These are phyloP conservation scores for Huntiella bhutanensis DNA, from an alignment of 2,329 filamentous ascomycete species.

Conservation along the genomic window DNA sequence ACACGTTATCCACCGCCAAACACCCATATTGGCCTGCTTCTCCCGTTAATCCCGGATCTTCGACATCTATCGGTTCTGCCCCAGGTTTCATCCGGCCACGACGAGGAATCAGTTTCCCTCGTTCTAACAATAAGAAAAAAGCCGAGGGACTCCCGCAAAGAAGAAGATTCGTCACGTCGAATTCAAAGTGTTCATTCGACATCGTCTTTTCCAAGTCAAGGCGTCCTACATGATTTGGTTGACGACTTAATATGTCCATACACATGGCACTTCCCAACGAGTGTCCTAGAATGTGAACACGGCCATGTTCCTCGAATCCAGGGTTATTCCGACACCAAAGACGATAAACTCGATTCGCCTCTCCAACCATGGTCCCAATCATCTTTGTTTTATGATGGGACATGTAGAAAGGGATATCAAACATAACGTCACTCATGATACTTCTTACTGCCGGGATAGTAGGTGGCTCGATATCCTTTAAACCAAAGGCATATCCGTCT, in stretches of 20 bases:
- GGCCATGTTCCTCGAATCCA: constrained; percentile 59
- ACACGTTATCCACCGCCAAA: constrained; percentile 84
- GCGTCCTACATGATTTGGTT: constrained; percentile 52
- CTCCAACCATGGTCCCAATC: constrained; percentile 69
- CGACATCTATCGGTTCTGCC: constrained; percentile 41
- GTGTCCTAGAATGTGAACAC: constrained; percentile 83
- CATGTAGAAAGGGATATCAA: constrained; percentile 95
- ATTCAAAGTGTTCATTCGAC: constrained; percentile 55
- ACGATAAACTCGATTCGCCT: constrained; percentile 89
- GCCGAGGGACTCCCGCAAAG: constrained; percentile 77
- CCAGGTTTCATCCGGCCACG: constrained; percentile 58
- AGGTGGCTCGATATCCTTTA: constrained; percentile 82
- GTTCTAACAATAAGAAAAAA: constrained; percentile 81
- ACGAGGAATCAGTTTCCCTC: constrained; percentile 51
- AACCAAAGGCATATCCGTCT: constrained; percentile 27
- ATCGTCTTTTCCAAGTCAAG: constrained; percentile 25
- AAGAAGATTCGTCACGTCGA: constrained; percentile 79
- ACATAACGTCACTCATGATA: constrained; percentile 93
- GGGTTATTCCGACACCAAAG: constrained; percentile 92
- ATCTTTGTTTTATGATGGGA: constrained; percentile 92
- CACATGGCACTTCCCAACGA: constrained; percentile 91
- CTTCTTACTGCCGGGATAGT: constrained; percentile 84
- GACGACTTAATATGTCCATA: constrained; percentile 72
- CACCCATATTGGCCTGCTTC: constrained; percentile 69
- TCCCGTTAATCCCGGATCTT: constrained; percentile 46